These are phyloP conservation scores for Megacollybia platyphylla DNA, from an alignment of 1,284 basidiomycete species.

Conservation along the genomic window DNA sequence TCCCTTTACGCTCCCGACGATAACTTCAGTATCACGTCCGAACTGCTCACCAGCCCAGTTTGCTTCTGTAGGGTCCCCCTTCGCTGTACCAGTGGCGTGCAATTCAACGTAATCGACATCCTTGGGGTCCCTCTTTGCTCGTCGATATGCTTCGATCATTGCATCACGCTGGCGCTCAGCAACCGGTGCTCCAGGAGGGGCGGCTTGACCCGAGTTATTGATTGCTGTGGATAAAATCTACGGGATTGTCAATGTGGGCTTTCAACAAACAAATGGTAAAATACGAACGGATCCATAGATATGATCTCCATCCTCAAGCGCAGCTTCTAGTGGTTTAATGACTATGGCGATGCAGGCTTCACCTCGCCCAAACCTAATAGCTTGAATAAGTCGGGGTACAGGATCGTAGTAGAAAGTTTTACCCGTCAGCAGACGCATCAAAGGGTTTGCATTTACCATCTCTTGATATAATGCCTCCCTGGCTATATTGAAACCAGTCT, in stretches of 20 bases:
- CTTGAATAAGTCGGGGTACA: too few relatives aligned
- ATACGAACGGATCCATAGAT: too few relatives aligned
- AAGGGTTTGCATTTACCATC: constrained; percentile 24
- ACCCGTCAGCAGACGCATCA: constrained; percentile 22
- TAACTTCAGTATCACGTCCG: constrained; percentile 9
- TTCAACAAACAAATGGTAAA: too few relatives aligned
- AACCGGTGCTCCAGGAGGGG: constrained; percentile 18
- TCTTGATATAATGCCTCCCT: neutral
- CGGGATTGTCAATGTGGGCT: too few relatives aligned
- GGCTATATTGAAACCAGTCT: constrained; percentile 5
- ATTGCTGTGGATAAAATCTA: too few relatives aligned
- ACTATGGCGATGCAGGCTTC: constrained; percentile 12
- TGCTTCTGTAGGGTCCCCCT: constrained; percentile 35
- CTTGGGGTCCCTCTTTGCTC: constrained; percentile 16
- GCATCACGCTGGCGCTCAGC: constrained; percentile 16
- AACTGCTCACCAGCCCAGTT: constrained; percentile 21
- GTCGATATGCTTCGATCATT: constrained; percentile 18
- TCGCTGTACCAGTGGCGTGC: constrained; percentile 33
- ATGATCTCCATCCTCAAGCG: constrained; percentile 13
- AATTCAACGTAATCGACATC: constrained; percentile 31
- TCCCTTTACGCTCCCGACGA: constrained; percentile 32
- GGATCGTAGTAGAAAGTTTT: too few relatives aligned
- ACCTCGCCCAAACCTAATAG: constrained; percentile 13
- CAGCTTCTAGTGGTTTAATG: constrained; percentile 13
- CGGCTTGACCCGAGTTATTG: too few relatives aligned